Evolutionary conservation across 2,329 filamentous ascomycete genomes (phyloP).

Genomic region (Phaeosphaeriaceae sp.): DNA sequence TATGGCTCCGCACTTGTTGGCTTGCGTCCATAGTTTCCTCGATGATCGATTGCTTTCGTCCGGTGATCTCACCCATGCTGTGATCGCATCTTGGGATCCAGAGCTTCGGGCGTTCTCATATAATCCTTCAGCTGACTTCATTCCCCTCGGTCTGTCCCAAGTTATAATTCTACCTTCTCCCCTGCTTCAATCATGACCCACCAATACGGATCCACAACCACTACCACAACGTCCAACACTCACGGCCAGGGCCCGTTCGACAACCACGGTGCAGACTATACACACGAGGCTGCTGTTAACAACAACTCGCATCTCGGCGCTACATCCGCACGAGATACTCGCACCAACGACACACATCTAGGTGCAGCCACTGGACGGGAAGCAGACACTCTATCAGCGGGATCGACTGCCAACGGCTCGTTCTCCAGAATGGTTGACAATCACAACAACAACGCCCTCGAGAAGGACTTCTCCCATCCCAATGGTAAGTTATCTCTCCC

Average conservation of each 20-base stretch:
- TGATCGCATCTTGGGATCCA: slow-evolving; percentile 22
- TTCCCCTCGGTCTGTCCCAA: slow-evolving; percentile 8
- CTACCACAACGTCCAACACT: slow-evolving; percentile 6
- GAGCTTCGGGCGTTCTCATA: slow-evolving; percentile 19
- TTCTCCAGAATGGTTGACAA: slow-evolving; percentile 24
- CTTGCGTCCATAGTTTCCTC: slow-evolving; percentile 17
- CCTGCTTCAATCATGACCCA: slow-evolving; percentile 14
- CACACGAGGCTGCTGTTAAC: slow-evolving; percentile 18
- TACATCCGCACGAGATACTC: slow-evolving; percentile 15
- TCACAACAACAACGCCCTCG: slow-evolving; percentile 35
- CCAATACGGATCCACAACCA: slow-evolving; percentile 15
- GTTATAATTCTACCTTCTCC: slow-evolving; percentile 20
- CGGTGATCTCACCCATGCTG: slow-evolving; percentile 23
- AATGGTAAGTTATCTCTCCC: slow-evolving; percentile 26
- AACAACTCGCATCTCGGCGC: slow-evolving; percentile 23
- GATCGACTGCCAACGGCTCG: slow-evolving; percentile 32
- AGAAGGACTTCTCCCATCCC: slow-evolving; percentile 55
- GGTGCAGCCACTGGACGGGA: slow-evolving; percentile 27
- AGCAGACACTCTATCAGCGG: slow-evolving; percentile 32
- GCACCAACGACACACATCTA: slow-evolving; percentile 29
- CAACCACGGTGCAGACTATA: slow-evolving; percentile 12
- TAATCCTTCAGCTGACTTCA: slow-evolving; percentile 10
- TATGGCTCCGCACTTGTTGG: neutral
- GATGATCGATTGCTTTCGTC: slow-evolving; percentile 35
- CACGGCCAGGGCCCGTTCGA: slow-evolving; percentile 7